Conservation (phyloP, 805 yeast species). For the Wickerhamiella spandovensis region DNA sequence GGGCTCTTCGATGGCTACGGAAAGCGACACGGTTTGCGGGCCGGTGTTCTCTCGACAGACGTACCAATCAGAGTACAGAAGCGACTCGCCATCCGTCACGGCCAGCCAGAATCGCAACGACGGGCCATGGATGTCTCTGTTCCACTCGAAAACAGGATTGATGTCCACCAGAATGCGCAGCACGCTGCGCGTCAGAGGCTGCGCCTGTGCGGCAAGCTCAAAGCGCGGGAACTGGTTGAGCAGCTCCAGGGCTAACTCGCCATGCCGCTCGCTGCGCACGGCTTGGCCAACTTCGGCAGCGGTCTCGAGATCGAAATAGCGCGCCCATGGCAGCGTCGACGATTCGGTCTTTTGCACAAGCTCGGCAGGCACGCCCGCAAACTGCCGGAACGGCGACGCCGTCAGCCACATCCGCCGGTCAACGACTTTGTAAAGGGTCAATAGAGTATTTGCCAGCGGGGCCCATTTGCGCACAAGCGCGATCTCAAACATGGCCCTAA, state of each 20-base stretch:
- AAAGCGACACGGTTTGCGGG: conserved; percentile 43
- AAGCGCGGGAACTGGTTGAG: conserved; percentile 64
- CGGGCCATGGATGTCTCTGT: conserved; percentile 43
- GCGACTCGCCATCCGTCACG: conserved; percentile 67
- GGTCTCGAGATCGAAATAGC: conserved; percentile 50
- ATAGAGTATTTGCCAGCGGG: conserved; percentile 37
- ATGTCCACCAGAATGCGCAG: conserved; percentile 54
- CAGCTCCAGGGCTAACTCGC: conserved; percentile 38
- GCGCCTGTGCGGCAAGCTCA: conserved; percentile 43
- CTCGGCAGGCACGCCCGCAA: conserved; percentile 53
- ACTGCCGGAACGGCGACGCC: conserved; percentile 77
- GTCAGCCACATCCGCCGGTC: conserved; percentile 75
- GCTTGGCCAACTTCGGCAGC: conserved; percentile 77
- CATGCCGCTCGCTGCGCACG: conserved; percentile 54
- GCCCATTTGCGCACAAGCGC: conserved; percentile 64
- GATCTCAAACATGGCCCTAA: conserved; percentile 76
- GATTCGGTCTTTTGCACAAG: conserved; percentile 63
- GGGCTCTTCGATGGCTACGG: conserved; percentile 44
- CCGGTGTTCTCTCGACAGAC: conserved; percentile 37
- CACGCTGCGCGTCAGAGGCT: conserved; percentile 65
- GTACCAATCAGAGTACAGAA: conserved; percentile 47
- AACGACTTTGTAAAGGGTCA: conserved; percentile 66
- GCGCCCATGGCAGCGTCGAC: conserved; percentile 70
- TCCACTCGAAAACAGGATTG: conserved; percentile 71
- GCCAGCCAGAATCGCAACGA: conserved; percentile 54